These are phyloP conservation scores for Edaphochlamys debaryana DNA, from an alignment of 139 green algal species.

Conservation along the genomic window DNA sequence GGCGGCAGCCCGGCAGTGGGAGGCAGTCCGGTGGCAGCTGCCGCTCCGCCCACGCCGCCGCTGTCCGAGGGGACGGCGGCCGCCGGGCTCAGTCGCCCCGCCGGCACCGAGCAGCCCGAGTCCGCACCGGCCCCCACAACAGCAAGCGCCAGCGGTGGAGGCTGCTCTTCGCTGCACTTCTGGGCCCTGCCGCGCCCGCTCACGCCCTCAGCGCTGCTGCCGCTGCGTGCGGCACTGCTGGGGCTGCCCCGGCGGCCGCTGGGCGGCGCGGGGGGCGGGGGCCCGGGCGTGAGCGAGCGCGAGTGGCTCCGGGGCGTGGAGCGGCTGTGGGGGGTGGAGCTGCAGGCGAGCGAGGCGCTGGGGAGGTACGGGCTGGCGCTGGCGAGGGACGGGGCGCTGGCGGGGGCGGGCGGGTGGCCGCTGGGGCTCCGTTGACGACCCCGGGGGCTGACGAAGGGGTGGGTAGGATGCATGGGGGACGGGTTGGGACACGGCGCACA, in stretches of 20 bases:
- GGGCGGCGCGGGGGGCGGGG: neutral
- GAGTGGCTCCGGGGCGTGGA: slow-evolving; percentile 5
- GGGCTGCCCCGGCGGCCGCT: slow-evolving; percentile 7
- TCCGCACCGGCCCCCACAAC: no score
- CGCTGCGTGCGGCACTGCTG: slow-evolving; percentile 22
- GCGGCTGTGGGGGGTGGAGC: slow-evolving; percentile 22
- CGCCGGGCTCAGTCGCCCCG: no score
- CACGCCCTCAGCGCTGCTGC: neutral
- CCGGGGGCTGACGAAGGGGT: no score
- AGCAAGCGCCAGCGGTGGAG: no score
- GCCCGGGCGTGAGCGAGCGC: neutral
- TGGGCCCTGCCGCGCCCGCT: slow-evolving; percentile 11
- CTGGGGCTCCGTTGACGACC: no score
- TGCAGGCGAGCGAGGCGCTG: neutral
- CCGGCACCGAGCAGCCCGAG: no score
- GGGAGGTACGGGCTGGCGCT: neutral
- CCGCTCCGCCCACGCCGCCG: no score
- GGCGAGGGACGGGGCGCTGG: neutral
- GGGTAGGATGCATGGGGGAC: no score
- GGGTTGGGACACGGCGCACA: no score
- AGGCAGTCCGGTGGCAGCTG: no score
- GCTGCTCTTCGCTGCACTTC: slow-evolving; percentile 7
- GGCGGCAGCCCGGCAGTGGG: no score
- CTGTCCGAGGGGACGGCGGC: no score
- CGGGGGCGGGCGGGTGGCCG: slow-evolving; percentile 19